Evolutionary conservation across 495 filamentous ascomycete genomes (phyloP), one percentile per base, ranked within the genome.

Genomic region (Cercophora sp.): DNA sequence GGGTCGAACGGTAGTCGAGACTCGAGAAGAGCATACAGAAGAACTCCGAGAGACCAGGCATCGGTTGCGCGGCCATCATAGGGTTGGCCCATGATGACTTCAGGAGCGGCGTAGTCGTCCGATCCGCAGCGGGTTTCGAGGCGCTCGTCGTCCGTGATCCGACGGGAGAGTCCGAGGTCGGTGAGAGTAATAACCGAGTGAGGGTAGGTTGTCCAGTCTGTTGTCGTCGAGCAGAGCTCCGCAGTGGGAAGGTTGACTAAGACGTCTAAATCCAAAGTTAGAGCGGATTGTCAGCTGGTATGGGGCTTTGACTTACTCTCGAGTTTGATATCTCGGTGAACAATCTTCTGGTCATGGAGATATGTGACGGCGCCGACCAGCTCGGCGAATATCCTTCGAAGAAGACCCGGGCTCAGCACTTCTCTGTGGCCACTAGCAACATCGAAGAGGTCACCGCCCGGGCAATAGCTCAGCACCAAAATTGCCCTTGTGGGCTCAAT

Each of bases 281-380:
- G 70, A 31, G 36, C n/a, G n/a, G n/a, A n/a, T n/a, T n/a, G n/a
- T n/a, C n/a, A n/a, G n/a, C n/a, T n/a, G n/a, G n/a, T n/a, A n/a
- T n/a, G n/a, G n/a, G n/a, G n/a, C n/a, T 48, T 47, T 36, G 55
- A 47, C 87, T 71, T 76, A 96, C 91, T 98, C 72, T 98, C 93
- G 42, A 98, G 82, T 69, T 98, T 98, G 63, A 98, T 94, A 69
- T 98, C 93, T 22, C 93, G 83, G 63, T 98, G 93, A 35, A 96
- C 92, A 56, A 98, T 96, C 59, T 79, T 86, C 60, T 87, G 67
- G 24, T 75, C 73, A 69, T 98, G 93, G 25, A 98, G 75, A 75
- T 96, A 95, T 20, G 77, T 79, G 25, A 96, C 83, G 2, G 94
- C 94, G 51, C 79, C 79, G 15, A 96, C 85, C 54, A 96, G 65